Base-by-base conservation (phyloP, 768 basidiomycete genomes). In the Lepiota brunneoincarnata region DNA sequence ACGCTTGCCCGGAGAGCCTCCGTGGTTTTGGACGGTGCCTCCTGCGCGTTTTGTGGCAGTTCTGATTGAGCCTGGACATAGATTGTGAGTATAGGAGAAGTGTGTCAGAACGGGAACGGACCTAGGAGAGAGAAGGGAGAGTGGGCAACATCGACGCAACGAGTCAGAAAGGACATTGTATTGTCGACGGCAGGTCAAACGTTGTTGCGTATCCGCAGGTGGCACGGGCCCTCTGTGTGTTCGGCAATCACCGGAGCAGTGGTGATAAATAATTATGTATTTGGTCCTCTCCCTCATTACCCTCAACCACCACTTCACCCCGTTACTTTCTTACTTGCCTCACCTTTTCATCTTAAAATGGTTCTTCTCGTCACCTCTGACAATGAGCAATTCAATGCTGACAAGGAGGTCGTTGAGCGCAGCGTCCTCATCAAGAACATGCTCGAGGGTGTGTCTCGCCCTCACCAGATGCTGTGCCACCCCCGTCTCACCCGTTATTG, bases 381-480 rank as follows among this genome's bases (percentile, higher is more conserved):
- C 71, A 93, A 91, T 62, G 97, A 98, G 73, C 84, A 88, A 59
- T 99, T 96, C 75, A 79, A 81, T 49, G 90, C 95, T 59, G 94
- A 98, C 68, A 91, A 87, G 72, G 91, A 94, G 53, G 91, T 99
- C 53, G 93, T 93, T 52, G 91, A 95, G 75, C 91, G 97, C 70
- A 89, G 86, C 58, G 93, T 96, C 9, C 83, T 99, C 63, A 97
- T 99, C 73, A 97, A 96, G 81, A 96, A 97, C 79, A 98, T 99
- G 97, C 89, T 98, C 49, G 97, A 98, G 74, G 97, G 97, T 68
- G 23, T 17, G 68, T 92, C 54, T 37, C 75, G 63, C 6, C 36
- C 54, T 54, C 49, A 35, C 46, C 52, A 47, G 48, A 57, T 37
- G 34, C 35, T 48, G 24, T 21, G 23, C 40, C 37, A 58, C 18